Evolutionary conservation across 2,329 filamentous ascomycete species (phyloP), one percentile per base, ranked within the genome.

Genomic region (Hymenoscyphus linearis): DNA sequence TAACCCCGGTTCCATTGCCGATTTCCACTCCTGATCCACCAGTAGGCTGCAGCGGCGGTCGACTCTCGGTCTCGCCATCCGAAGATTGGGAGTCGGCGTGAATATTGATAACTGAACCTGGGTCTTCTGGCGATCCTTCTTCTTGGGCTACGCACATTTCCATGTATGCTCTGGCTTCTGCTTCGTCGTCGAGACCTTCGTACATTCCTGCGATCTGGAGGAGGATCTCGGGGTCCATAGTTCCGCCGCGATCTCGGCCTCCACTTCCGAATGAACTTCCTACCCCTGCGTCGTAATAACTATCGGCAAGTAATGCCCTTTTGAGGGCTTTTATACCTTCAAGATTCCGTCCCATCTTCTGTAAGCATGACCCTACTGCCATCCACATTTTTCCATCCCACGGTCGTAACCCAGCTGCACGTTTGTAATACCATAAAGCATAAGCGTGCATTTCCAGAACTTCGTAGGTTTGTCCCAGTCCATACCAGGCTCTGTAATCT

Each of bases 361-460:
- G 89, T 65, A 96, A 87, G 73, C 93, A 97, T 36, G 90, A 90
- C 10, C 91, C 95, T 4, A 99, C 92, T 0, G 95, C 95, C 79
- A 95, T 89, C 95, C 95, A 99, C 90, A 99, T 96, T 75, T 98
- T 98, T 0, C 93, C 91, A 69, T 99, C 95, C 81, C 93, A 97
- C 0, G 93, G 92, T n/a, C 93, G 86, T 1, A 99, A 80, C 0
- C 92, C 91, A 0, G 93, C 93, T 0, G 95, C 95, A 60, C 95
- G 91, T 72, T 98, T 96, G 78, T 96, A 97, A 76, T 99, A 99
- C 83, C 95, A 98, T 0, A 99, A 78, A 0, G 93, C 93, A 74
- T 99, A 99, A 52, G 93, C 92, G 72, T 96, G 91, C 91, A 97
- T 97, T 76, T 99, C 95, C 9, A 99, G 83, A 68, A 99, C 90